Conservation (phyloP, 192 early-diverging fungal species). For the Backusella circina region DNA sequence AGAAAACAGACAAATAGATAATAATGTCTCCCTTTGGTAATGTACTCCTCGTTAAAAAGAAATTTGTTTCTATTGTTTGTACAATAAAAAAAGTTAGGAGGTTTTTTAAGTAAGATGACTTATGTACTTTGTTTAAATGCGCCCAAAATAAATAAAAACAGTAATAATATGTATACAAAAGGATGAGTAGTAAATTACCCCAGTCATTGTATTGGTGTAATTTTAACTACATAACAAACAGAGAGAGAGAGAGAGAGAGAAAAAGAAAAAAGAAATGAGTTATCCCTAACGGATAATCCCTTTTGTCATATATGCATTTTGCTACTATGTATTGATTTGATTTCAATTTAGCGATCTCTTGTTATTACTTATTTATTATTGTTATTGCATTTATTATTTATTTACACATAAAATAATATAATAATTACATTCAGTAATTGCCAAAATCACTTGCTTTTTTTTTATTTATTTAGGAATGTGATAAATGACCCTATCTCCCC, state of each 20-base stretch:
- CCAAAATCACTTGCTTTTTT: not conserved
- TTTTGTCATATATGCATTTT: not conserved
- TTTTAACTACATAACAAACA: no score
- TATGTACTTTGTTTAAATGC: not conserved
- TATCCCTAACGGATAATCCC: not conserved
- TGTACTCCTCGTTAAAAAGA: slow-evolving; percentile 6
- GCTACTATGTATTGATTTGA: not conserved
- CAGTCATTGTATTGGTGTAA: not conserved
- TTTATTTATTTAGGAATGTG: slow-evolving; percentile 12
- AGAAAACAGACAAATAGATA: slow-evolving; percentile 10
- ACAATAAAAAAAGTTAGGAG: no score
- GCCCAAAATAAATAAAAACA: not conserved
- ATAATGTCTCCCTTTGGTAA: slow-evolving; percentile 8
- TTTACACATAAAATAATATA: not conserved
- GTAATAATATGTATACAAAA: not conserved
- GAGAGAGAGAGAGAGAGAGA: no score
- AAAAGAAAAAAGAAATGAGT: no score
- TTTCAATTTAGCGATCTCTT: not conserved
- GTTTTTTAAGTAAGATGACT: not conserved
- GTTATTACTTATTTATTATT: not conserved
- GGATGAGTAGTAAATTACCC: not conserved
- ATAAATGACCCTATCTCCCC: not conserved
- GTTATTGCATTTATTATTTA: not conserved
- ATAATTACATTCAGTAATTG: not conserved
- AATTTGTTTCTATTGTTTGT: not conserved